A percentile compares a stretch with the other conserved stretches of the same genome.
Evolutionary conservation across 768 basidiomycete genomes (phyloP).

Genomic region (Termitomyces titanicus): DNA sequence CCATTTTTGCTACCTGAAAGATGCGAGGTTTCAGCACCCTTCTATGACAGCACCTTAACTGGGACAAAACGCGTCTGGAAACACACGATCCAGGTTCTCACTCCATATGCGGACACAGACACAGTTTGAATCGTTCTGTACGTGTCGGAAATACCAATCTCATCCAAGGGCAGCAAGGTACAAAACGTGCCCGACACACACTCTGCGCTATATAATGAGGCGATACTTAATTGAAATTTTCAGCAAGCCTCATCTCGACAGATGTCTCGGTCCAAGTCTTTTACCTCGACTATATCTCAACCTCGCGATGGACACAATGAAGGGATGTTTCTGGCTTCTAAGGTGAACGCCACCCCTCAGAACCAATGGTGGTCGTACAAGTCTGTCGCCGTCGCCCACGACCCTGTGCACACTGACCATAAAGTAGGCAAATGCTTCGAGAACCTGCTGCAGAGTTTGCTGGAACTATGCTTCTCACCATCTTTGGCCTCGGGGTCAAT

Average conservation of each 20-base stretch:
- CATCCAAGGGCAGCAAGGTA: not conserved
- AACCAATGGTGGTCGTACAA: slow-evolving; percentile 27
- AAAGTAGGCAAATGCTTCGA: slow-evolving; percentile 24
- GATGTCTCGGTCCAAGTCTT: slow-evolving; percentile 4
- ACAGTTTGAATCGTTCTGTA: not conserved
- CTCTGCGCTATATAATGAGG: not conserved
- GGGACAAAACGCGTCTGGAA: not conserved
- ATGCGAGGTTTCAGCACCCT: no score
- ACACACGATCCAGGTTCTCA: not conserved
- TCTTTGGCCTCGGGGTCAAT: slow-evolving; percentile 46
- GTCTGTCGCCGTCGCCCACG: slow-evolving; percentile 8
- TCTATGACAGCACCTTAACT: no score
- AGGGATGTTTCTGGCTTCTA: not conserved
- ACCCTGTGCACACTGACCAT: not conserved
- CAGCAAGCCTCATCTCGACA: not conserved
- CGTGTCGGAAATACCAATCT: not conserved
- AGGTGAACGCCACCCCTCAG: not conserved
- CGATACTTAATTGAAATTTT: not conserved
- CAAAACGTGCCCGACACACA: not conserved
- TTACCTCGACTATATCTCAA: not conserved
- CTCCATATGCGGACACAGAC: not conserved
- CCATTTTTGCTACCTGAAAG: no score
- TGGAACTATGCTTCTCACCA: slow-evolving; percentile 48
- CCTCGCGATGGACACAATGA: not conserved
- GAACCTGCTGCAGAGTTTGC: slow-evolving; percentile 49